Conservation (phyloP, 495 filamentous ascomycete species). For the Entonaema liquescens region DNA sequence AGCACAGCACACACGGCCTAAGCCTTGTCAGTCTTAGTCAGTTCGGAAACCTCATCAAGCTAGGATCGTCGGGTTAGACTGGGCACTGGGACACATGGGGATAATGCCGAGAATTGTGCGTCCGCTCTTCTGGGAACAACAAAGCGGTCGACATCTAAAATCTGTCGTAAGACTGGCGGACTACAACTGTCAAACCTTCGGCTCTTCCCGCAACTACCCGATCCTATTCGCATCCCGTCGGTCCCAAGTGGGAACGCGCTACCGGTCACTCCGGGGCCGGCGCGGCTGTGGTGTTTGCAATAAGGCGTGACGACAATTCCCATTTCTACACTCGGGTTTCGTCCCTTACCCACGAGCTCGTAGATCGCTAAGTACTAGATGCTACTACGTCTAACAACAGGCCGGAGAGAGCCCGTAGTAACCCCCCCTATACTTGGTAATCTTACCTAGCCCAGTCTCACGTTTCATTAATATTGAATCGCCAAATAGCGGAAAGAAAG, state of each 20-base stretch:
- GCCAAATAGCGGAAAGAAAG: conserved; percentile 1
- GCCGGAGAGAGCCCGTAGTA: conserved; percentile 12
- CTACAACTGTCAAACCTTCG: conserved; percentile 19
- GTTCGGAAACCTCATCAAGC: conserved; percentile 26
- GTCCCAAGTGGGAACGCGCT: conserved; percentile 26
- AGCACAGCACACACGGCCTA: background rate
- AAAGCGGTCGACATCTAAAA: conserved; percentile 30
- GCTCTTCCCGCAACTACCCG: conserved; percentile 32
- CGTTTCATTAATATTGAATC: conserved; percentile 30
- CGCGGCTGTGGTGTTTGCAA: conserved; percentile 5
- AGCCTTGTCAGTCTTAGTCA: conserved; percentile 42
- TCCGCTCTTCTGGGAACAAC: conserved; percentile 23
- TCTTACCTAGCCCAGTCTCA: conserved; percentile 13
- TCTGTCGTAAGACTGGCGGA: conserved; percentile 43
- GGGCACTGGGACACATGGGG: conserved; percentile 1
- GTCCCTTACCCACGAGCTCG: background rate
- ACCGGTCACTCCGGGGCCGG: conserved; percentile 17
- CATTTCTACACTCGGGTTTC: conserved; percentile 7
- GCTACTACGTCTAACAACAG: conserved; percentile 30
- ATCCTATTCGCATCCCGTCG: conserved; percentile 10
- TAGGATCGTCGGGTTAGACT: conserved; percentile 31
- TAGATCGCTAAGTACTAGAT: background rate
- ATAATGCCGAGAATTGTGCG: conserved; percentile 21
- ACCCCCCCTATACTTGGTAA: conserved; percentile 14
- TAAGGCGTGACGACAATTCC: conserved; percentile 8